Conservation (phyloP, 371 early-diverging fungal species). For the Mucor velutinosus region DNA sequence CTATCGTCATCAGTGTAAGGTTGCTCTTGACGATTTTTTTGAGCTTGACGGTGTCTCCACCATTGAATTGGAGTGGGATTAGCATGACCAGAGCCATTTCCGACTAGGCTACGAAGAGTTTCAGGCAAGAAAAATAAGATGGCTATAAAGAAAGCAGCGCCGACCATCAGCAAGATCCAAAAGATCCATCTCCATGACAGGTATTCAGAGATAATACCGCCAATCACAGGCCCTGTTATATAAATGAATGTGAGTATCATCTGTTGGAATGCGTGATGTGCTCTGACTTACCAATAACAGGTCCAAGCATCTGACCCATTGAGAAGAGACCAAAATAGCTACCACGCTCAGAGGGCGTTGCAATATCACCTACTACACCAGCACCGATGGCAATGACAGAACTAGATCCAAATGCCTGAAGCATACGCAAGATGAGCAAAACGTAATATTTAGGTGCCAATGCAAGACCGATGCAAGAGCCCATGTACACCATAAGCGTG, state of each 20-base stretch:
- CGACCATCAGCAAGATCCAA: conserved; percentile 34
- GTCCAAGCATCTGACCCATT: conserved; percentile 53
- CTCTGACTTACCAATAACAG: conserved; percentile 9
- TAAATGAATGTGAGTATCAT: too few species aligned
- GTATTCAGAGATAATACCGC: conserved; percentile 25
- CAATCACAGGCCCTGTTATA: conserved; percentile 29
- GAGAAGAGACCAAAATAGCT: conserved; percentile 63
- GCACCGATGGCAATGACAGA: conserved; percentile 61
- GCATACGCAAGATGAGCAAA: conserved; percentile 56
- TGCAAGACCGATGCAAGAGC: conserved; percentile 61
- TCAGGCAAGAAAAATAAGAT: conserved; percentile 33
- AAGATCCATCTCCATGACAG: conserved; percentile 31
- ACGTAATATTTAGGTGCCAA: conserved; percentile 47
- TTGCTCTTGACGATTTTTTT: neutral
- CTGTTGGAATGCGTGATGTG: too few species aligned
- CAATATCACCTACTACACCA: conserved; percentile 15
- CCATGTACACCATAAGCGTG: conserved; percentile 57
- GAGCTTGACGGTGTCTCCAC: neutral
- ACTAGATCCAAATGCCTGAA: conserved; percentile 66
- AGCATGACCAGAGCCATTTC: conserved; percentile 42
- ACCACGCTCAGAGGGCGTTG: conserved; percentile 49
- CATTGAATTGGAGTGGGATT: conserved; percentile 42
- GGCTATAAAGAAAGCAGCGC: conserved; percentile 16
- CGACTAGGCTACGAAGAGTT: conserved; percentile 52
- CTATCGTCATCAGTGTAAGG: neutral